phyloP scores from a whole-genome alignment of 1,284 basidiomycete genomes.

The Golubevia pallescens region DNA sequence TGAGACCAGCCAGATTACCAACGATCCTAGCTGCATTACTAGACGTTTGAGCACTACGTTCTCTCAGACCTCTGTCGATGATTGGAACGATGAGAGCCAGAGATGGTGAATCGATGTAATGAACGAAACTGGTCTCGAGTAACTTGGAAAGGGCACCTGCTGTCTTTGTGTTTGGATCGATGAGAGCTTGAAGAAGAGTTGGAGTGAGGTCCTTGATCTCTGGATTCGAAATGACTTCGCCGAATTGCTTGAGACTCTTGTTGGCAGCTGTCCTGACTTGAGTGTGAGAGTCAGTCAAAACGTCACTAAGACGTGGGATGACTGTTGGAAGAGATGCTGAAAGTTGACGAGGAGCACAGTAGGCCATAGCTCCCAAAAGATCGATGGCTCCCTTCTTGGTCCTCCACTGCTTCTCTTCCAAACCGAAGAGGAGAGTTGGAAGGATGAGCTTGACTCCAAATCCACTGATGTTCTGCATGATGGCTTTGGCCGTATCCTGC shows the following conservation, averaged over 20 bases:
- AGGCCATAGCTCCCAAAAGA: constrained; percentile 97
- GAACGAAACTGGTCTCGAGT: constrained; percentile 93
- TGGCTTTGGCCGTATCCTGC: constrained; percentile 86
- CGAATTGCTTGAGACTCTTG: constrained; percentile 94
- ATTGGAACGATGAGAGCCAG: constrained; percentile 96
- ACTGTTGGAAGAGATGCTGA: constrained; percentile 94
- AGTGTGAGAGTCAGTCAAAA: constrained; percentile 94
- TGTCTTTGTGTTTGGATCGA: constrained; percentile 89
- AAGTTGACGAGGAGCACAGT: constrained; percentile 93
- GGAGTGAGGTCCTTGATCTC: constrained; percentile 90
- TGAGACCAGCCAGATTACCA: constrained; percentile 87
- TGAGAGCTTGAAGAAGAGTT: constrained; percentile 91
- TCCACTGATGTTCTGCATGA: constrained; percentile 83
- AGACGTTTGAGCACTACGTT: constrained; percentile 91
- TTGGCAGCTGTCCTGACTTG: constrained; percentile 94
- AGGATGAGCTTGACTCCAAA: constrained; percentile 84
- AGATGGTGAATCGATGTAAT: constrained; percentile 97
- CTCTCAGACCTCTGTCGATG: constrained; percentile 87
- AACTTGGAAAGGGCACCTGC: constrained; percentile 80
- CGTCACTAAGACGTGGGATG: constrained; percentile 91
- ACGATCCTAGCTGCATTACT: constrained; percentile 96
- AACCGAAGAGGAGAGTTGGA: constrained; percentile 84
- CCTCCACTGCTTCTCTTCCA: constrained; percentile 99
- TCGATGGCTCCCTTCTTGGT: constrained; percentile 98
- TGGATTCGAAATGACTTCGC: constrained; percentile 72